A percentile compares a stretch with the other conserved stretches of the same genome.
Conservation (phyloP, 2,329 filamentous ascomycete genomes). For the Exutisphaerella laricina region DNA sequence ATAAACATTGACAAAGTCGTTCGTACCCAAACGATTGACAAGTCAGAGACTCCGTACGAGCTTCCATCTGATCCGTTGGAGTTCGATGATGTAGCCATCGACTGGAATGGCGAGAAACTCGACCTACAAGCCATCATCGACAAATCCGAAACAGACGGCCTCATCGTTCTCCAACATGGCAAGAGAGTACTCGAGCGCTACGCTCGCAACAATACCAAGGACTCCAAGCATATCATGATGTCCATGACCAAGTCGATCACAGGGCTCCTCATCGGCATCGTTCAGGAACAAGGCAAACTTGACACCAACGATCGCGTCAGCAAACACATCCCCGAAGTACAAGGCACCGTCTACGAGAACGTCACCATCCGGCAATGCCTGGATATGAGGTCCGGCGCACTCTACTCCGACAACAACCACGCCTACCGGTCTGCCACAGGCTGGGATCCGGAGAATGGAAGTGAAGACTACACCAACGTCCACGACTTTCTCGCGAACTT, state of each 20-base stretch:
- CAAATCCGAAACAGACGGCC: constrained; percentile 19
- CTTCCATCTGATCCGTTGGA: background rate
- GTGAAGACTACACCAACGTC: constrained; percentile 13
- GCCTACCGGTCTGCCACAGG: constrained; percentile 22
- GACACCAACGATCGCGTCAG: constrained; percentile 16
- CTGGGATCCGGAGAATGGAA: constrained; percentile 14
- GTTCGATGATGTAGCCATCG: constrained; percentile 15
- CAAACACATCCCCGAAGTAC: constrained; percentile 20
- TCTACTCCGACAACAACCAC: constrained; percentile 16
- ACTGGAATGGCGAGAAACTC: constrained; percentile 9
- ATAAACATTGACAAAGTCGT: constrained; percentile 23
- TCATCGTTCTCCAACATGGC: constrained; percentile 23
- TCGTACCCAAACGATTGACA: constrained; percentile 13
- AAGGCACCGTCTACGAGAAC: constrained; percentile 10
- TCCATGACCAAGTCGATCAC: constrained; percentile 18
- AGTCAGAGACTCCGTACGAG: constrained; percentile 1
- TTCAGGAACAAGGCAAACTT: constrained; percentile 18
- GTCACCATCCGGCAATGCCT: constrained; percentile 21
- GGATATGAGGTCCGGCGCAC: constrained; percentile 22
- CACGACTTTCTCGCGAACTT: constrained; percentile 20
- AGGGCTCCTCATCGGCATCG: constrained; percentile 13
- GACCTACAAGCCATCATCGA: constrained; percentile 13
- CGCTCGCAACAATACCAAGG: constrained; percentile 15
- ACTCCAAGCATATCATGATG: constrained; percentile 24
- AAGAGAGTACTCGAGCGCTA: constrained; percentile 20